phyloP scores from a whole-genome alignment of 768 basidiomycete genomes.

The Austroboletus eburneus region DNA sequence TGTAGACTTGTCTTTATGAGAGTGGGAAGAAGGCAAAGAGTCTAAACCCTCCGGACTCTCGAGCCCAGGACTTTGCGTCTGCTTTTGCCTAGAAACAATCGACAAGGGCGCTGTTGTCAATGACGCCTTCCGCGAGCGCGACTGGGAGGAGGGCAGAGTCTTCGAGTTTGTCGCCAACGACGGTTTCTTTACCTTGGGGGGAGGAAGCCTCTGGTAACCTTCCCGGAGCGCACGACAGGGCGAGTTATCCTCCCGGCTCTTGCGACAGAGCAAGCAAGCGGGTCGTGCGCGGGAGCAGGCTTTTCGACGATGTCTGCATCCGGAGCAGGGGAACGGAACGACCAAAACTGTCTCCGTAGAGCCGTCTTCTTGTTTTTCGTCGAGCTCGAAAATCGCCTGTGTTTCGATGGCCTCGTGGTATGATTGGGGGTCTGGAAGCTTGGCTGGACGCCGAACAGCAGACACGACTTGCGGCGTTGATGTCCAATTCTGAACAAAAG shows the following conservation, averaged over 20 bases:
- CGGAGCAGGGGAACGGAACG: conserved; percentile 18
- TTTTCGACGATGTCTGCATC: conserved; percentile 8
- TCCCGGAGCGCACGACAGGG: not conserved
- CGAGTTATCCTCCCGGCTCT: conserved; percentile 3
- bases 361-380: conserved; percentile 8
- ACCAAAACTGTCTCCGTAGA: conserved; percentile 16
- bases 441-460: conserved; percentile 27
- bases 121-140: no score
- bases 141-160: not conserved
- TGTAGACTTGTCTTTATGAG: no score
- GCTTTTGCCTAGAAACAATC: conserved; percentile 7
- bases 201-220: conserved; percentile 25
- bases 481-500: conserved; percentile 20
- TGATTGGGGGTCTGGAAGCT: conserved; percentile 7
- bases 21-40: no score
- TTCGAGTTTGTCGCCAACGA: not conserved
- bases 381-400: conserved; percentile 26
- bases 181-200: conserved; percentile 13
- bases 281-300: conserved; percentile 27
- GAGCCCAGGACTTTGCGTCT: conserved; percentile 11
- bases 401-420: conserved; percentile 23
- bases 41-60: no score
- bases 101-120: not conserved
- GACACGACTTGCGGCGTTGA: conserved; percentile 4
- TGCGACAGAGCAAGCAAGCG: conserved; percentile 22